phyloP scores from a whole-genome alignment of 2,329 filamentous ascomycete genomes.

The Harringtonia lauricola region DNA sequence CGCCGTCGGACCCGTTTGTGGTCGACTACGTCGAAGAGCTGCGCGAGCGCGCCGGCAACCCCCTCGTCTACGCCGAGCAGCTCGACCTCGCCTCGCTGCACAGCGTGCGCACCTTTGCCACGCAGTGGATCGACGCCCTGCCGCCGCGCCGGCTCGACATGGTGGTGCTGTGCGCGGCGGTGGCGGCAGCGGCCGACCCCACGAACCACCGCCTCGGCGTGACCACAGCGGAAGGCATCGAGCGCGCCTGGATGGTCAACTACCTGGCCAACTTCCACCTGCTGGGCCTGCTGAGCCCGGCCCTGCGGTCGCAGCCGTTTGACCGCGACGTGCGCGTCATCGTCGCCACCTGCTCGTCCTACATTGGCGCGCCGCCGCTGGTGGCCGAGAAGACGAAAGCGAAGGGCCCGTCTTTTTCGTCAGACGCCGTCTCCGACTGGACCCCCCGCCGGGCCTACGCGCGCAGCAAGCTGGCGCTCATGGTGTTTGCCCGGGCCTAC shows the following conservation, averaged over 20 bases:
- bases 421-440: conserved; percentile 43
- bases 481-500: conserved; percentile 80
- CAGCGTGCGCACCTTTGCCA: conserved; percentile 85
- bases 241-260: conserved; percentile 89
- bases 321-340: conserved; percentile 88
- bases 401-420: too few relatives aligned
- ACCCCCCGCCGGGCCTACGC: conserved; percentile 48
- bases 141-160: conserved; percentile 83
- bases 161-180: conserved; percentile 74
- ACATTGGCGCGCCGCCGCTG: conserved; percentile 65
- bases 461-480: conserved; percentile 66
- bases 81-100: conserved; percentile 83
- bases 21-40: conserved; percentile 89
- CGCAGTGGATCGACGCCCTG: conserved; percentile 94
- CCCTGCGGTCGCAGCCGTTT: conserved; percentile 79
- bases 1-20: conserved; percentile 75
- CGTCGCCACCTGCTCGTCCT: conserved; percentile 77
- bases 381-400: conserved; percentile 21
- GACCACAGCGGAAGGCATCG: conserved; percentile 67
- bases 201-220: conserved; percentile 47
- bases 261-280: conserved; percentile 95
- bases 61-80: conserved; percentile 90
- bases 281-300: conserved; percentile 80
- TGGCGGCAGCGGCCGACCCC: conserved; percentile 26
- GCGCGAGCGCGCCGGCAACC: conserved; percentile 63